phyloP scores from a whole-genome alignment of 768 basidiomycete species.

The Russula brevipes region DNA sequence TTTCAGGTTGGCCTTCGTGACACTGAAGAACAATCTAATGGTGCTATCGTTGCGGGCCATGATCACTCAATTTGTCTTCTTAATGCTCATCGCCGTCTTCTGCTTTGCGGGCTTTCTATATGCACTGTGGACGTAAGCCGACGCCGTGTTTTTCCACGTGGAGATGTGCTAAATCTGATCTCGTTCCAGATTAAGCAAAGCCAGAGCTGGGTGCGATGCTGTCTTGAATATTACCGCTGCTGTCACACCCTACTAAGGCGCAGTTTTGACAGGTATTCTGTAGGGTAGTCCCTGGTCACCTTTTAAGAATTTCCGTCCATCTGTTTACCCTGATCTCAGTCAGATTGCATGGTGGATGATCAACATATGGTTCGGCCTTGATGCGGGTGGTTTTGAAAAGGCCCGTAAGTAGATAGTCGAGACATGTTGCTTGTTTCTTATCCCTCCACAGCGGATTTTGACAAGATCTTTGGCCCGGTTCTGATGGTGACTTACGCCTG shows the following conservation, averaged over 20 bases:
- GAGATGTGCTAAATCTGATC: background rate
- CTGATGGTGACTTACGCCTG: conserved; percentile 89
- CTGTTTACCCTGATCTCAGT: conserved; percentile 29
- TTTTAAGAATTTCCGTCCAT: background rate
- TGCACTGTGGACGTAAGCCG: conserved; percentile 84
- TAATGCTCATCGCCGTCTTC: conserved; percentile 82
- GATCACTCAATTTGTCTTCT: conserved; percentile 81
- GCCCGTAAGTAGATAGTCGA: conserved; percentile 51
- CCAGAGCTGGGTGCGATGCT: conserved; percentile 46
- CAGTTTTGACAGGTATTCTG: conserved; percentile 28
- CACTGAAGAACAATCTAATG: conserved; percentile 74
- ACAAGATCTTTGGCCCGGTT: conserved; percentile 85
- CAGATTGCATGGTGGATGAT: conserved; percentile 94
- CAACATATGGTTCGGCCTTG: conserved; percentile 91
- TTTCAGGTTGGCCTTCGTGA: conserved; percentile 83
- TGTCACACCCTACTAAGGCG: background rate
- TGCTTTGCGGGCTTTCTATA: conserved; percentile 93
- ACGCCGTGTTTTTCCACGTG: background rate
- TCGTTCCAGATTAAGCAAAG: conserved; percentile 53
- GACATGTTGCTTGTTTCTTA: conserved; percentile 11
- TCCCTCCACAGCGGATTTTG: conserved; percentile 55
- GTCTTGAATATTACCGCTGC: conserved; percentile 23
- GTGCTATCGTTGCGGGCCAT: conserved; percentile 84
- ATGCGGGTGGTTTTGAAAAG: conserved; percentile 81
- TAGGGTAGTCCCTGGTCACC: conserved; percentile 33